These are phyloP conservation scores for Chamaecyparis obtusa DNA, from an alignment of 75 land plant genomes.

Conservation along the genomic window DNA sequence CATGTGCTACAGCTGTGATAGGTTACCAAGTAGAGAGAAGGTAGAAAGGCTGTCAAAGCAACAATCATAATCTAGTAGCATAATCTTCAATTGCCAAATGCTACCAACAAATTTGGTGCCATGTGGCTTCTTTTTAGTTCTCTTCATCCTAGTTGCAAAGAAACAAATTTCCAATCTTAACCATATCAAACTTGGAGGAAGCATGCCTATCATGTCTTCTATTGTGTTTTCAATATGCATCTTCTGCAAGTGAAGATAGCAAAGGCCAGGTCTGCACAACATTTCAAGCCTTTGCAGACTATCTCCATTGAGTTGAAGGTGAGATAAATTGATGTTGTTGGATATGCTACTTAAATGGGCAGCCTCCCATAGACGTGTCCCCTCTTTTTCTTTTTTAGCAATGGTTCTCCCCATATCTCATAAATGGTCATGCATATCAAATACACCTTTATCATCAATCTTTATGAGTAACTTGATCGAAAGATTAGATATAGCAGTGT, in stretches of 20 bases:
- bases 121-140: neutral
- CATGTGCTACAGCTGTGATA: neutral
- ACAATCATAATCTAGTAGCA: neutral
- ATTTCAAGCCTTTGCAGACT: neutral
- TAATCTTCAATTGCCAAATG: neutral
- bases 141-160: neutral
- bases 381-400: neutral
- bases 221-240: neutral
- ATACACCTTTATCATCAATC: neutral
- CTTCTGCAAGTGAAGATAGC: neutral
- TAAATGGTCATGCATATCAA: neutral
- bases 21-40: neutral
- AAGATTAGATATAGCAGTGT: neutral
- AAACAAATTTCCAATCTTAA: neutral
- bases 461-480: neutral
- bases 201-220: neutral
- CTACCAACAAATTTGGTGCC: neutral
- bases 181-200: neutral
- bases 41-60: neutral
- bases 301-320: neutral
- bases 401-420: neutral
- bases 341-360: neutral
- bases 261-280: neutral
- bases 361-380: neutral
- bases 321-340: neutral